Evolutionary conservation across 2,329 filamentous ascomycete species (phyloP).

Genomic region (Plenodomus biglobosus): DNA sequence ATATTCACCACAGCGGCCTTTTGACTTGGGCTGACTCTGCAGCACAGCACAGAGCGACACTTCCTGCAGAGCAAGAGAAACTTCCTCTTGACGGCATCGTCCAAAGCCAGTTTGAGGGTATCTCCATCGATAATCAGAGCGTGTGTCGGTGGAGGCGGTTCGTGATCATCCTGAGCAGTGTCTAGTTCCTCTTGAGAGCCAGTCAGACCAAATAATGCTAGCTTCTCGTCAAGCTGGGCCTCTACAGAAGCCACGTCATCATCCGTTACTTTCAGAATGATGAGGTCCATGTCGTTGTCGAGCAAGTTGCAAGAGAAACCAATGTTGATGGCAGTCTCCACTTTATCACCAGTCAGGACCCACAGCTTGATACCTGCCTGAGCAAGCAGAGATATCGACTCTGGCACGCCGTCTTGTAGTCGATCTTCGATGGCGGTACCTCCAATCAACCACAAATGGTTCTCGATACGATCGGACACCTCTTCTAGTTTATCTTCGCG

Average conservation of each 20-base stretch:
- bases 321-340: constrained; percentile 99
- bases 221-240: constrained; percentile 71
- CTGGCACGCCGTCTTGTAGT: constrained; percentile 93
- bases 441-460: constrained; percentile 81
- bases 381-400: constrained; percentile 87
- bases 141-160: constrained; percentile 82
- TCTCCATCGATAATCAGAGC: constrained; percentile 95
- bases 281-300: constrained; percentile 96
- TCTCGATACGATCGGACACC: constrained; percentile 87
- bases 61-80: constrained; percentile 95
- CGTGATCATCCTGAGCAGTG: constrained; percentile 77
- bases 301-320: constrained; percentile 98
- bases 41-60: constrained; percentile 95
- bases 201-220: constrained; percentile 73
- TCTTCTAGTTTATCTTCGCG: constrained; percentile 92
- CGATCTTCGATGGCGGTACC: constrained; percentile 97
- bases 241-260: constrained; percentile 66
- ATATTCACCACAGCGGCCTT: constrained; percentile 96
- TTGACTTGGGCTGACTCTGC: constrained; percentile 92
- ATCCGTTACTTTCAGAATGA: constrained; percentile 83
- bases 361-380: constrained; percentile 97
- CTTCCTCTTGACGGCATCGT: constrained; percentile 81
- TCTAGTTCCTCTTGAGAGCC: constrained; percentile 84
- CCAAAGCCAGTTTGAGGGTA: constrained; percentile 82
- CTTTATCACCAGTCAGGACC: constrained; percentile 98